Evolutionary conservation across 495 filamentous ascomycete genomes (phyloP).

Genomic region (Recurvomyces mirabilis): DNA sequence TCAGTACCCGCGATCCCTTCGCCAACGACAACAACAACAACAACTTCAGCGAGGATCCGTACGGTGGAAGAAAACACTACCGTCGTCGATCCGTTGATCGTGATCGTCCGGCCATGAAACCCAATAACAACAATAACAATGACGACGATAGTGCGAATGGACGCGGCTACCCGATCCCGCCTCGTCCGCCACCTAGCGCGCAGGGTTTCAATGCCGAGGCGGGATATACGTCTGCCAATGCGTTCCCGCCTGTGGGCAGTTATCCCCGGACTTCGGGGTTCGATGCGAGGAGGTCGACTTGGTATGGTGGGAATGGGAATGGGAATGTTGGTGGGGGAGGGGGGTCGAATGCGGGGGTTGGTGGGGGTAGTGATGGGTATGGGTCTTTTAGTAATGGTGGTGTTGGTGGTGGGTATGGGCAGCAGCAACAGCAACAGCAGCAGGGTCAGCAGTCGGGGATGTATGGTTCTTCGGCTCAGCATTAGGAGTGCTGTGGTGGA

Average conservation of each 20-base stretch:
- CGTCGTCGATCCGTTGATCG: not conserved
- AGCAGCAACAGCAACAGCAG: not conserved
- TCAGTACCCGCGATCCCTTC: not conserved
- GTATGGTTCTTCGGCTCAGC: not conserved
- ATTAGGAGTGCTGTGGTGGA: constrained; percentile 10
- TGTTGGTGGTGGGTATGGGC: not conserved
- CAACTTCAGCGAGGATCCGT: not conserved
- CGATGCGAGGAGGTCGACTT: constrained; percentile 5
- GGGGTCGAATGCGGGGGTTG: not conserved
- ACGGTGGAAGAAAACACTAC: not conserved
- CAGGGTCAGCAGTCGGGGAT: not conserved
- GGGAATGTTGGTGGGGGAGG: not conserved
- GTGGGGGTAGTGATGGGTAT: constrained; percentile 2
- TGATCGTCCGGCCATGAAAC: not conserved
- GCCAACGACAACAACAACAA: not conserved
- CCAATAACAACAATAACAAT: not conserved
- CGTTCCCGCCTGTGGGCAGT: constrained; percentile 3
- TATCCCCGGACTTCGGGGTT: constrained; percentile 4
- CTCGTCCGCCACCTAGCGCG: constrained; percentile 10
- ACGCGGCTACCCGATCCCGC: constrained; percentile 19
- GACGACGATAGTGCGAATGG: not conserved
- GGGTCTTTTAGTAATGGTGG: not conserved
- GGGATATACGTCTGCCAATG: not conserved
- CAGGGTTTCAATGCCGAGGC: constrained; percentile 1
- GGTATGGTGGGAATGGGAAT: constrained; percentile 10